Evolutionary conservation across 2,329 filamentous ascomycete species (phyloP), one percentile per base, ranked within the genome.

Genomic region (Aspergillus quadricinctus): DNA sequence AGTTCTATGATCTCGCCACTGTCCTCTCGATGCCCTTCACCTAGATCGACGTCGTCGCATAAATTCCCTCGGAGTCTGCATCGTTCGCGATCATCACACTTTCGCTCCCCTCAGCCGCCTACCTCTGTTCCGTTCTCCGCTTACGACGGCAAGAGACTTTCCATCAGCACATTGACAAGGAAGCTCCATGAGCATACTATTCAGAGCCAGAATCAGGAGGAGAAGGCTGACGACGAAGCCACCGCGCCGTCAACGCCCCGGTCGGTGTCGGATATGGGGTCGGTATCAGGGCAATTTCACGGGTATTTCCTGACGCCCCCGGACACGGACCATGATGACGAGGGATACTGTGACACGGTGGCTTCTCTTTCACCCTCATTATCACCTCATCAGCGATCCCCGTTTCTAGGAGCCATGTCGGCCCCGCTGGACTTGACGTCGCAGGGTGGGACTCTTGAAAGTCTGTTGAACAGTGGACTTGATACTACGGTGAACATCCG

Each of bases 291-390:
- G 46, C 54, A 41, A 46, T 61, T 64, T 53, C 49, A 63, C 17
- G 66, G 63, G 25, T 72, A 71, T 46, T 61, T 73, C 57, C 63
- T 75, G 21, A 75, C 72, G 1, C 71, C 72, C 3, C 72, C 72
- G 6, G 72, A 73, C 55, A 73, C 70, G 21, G 72, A 74, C 58
- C 69, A 69, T n/a, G 71, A 73, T 48, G 70, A 73, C n/a, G 69
- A 72, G 41, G 66, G 67, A 45, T 66, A 63, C 29, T 64, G 62
- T 59, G 78, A 78, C 69, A 88, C 85, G 49, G 77, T 81, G 64
- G 84, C 79, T 63, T 86, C 81, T 57, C 87, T 89, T 55, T 86
- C 84, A 61, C 76, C 58, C 1, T 57, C 63, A 2, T 84, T 84
- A 63, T 76, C 60, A 0, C 55, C 60, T 1, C 57, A 58, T 9